Evolutionary conservation across 495 filamentous ascomycete genomes (phyloP), one percentile per base, ranked within the genome.

Genomic region (Xylaria grammica): DNA sequence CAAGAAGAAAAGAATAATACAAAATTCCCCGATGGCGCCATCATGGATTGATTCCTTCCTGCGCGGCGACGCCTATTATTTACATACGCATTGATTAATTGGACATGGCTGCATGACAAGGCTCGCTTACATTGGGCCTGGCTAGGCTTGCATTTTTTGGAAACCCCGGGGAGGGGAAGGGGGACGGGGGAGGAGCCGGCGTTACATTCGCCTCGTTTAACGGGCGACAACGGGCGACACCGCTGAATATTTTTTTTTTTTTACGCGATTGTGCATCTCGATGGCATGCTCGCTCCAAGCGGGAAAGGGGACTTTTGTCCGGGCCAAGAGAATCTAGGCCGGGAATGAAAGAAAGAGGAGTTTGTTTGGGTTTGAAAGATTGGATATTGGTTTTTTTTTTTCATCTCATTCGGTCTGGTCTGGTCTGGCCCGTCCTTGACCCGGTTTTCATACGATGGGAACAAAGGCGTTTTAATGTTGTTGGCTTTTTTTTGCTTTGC

Each of bases 11-110:
- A 45, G 15, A 15, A 13, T 13, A 46, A 19, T 38, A 46, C 22
- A 46, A 13, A 10, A 15, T 24, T 34, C 19, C 19, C 17, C 20
- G 20, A 61, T 51, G 45, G 45, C 45, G 59, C 59, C 38, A 52
- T 52, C 19, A 17, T 27, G 36, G 5, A 30, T 53, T 30, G n/a
- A n/a, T 36, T 9, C 20, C 30, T 15, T 50, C 36, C 51, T 27
- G n/a, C 26, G 30, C 44, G 45, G 52, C 61, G 61, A 8, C 40
- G 44, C 22, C 52, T 26, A 38, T 36, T 55, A 53, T 42, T 50
- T 57, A 63, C 61, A 56, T 58, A 49, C 53, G 62, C 62, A 51
- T 64, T 64, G 38, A 64, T 64, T 64, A 64, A 64, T 64, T 64
- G 62, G 45, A 64, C 62, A 64, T 64, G 53, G 44, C 49, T 62